Conservation (phyloP, 2,329 filamentous ascomycete species). For the Dryadomyces quercus-mongolicae region DNA sequence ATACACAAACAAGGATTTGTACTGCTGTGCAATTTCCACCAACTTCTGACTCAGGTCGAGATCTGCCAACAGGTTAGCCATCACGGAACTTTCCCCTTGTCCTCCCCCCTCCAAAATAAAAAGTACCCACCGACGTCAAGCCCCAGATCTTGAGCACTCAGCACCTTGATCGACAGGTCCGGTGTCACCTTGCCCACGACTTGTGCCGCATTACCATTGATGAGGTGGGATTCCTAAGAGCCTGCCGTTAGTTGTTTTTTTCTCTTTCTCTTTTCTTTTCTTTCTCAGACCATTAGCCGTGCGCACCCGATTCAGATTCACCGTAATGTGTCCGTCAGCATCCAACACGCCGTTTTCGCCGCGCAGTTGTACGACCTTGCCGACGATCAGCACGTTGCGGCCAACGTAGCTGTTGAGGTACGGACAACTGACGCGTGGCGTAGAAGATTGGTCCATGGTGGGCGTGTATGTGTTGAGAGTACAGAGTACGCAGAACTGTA, state of each 20-base stretch:
- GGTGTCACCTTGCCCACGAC: constrained; percentile 69
- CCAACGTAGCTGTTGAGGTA: constrained; percentile 68
- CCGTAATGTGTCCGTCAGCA: constrained; percentile 62
- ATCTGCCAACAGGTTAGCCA: constrained; percentile 4
- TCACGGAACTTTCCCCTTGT: neutral
- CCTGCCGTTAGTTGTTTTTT: neutral
- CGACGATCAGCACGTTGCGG: constrained; percentile 71
- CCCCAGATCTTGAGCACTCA: constrained; percentile 60
- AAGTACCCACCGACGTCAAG: constrained; percentile 49
- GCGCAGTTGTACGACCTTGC: constrained; percentile 70
- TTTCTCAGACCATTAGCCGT: neutral
- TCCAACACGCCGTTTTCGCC: constrained; percentile 75
- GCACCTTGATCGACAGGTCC: constrained; percentile 59
- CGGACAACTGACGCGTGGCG: constrained; percentile 71
- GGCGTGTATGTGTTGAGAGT: neutral
- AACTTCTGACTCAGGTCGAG: constrained; percentile 11
- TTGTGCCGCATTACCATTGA: constrained; percentile 58
- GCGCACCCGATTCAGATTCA: constrained; percentile 58
- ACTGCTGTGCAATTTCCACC: constrained; percentile 10
- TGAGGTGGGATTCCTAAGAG: constrained; percentile 55
- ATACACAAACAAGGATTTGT: constrained; percentile 6
- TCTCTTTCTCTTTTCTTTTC: neutral
- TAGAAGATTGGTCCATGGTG: constrained; percentile 56
- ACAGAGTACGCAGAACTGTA: neutral
- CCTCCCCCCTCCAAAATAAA: neutral